Conservation (phyloP, 192 early-diverging fungal genomes). For the Chytriomyces sp. region DNA sequence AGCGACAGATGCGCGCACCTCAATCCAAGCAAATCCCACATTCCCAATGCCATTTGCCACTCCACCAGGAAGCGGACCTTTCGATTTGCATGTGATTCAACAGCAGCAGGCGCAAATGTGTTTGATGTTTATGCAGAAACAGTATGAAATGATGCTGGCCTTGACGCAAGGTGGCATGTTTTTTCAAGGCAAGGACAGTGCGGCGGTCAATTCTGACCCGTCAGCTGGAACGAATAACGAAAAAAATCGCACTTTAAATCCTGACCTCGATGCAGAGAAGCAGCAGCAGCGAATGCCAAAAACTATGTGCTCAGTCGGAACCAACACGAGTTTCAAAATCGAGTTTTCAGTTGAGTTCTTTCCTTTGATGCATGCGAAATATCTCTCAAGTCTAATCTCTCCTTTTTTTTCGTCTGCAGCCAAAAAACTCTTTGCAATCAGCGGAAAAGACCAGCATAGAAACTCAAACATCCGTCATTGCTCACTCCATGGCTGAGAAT, state of each 20-base stretch:
- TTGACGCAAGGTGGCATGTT: background rate
- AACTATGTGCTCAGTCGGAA: background rate
- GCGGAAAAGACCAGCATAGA: too few relatives aligned
- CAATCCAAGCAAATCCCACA: background rate
- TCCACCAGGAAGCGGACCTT: background rate
- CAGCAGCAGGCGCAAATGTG: background rate
- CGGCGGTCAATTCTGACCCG: too few relatives aligned
- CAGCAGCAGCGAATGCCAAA: background rate
- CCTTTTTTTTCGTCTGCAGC: too few relatives aligned
- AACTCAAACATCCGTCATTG: too few relatives aligned
- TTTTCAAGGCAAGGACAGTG: too few relatives aligned
- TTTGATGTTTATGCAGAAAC: constrained; percentile 1
- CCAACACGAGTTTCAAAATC: background rate
- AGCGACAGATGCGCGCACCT: background rate
- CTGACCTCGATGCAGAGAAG: background rate
- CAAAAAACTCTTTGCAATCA: too few relatives aligned
- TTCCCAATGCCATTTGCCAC: background rate
- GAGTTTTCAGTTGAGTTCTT: too few relatives aligned
- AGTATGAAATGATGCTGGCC: background rate
- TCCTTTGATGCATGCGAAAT: too few relatives aligned
- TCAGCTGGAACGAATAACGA: too few relatives aligned
- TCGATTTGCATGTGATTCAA: background rate
- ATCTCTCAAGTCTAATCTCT: too few relatives aligned
- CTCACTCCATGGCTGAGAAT: too few relatives aligned
- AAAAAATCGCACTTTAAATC: background rate